Evolutionary conservation across 257 asterid species (phyloP), one percentile per base, ranked within the genome.

Genomic region (Orobanche coerulescens): DNA sequence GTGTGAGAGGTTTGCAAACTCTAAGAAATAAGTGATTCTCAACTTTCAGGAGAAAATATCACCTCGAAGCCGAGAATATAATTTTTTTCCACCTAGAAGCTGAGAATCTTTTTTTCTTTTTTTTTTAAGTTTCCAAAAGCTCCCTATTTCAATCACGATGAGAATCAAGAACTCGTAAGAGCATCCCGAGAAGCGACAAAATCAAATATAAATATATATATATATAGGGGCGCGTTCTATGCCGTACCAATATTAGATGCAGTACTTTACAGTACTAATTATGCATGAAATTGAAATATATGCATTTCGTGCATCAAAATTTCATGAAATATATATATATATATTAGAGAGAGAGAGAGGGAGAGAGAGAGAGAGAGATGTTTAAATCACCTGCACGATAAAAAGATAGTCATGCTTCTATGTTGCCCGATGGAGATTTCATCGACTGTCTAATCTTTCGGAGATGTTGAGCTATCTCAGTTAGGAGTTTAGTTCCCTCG

Each of bases 391-490:
- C 74, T 62, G 61, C 44, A 28, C 13, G 2, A 2, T 19, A 25
- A 26, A 15, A 49, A 59, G 47, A 25, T n/a, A 13, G 2, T 71
- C 71, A 78, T 16, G 78, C 73, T 15, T 64, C 64, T 61, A 36
- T 22, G 40, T 65, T 10, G 8, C 56, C 67, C 6, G 75, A 31
- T 48, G 78, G 48, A 26, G 72, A 65, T 60, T 66, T 76, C 0
- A 26, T 55, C 1, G 68, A 13, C 64, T 44, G 69, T 64, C 91
- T 73, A 26, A 83, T 77, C 34, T 69, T 72, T 22, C 81, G 82
- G 2, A 88, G 78, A 75, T 88, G 83, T 37, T 85, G 82, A 68
- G 92, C 90, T 67, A 88, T 88, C 67, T 88, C 90, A 33, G 69
- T 51, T 79, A 88, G 76, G 62, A 88, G 80, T 40, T 80, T 78